Conservation (phyloP, 148 eudicot species). For the Polygonum maritimum region DNA sequence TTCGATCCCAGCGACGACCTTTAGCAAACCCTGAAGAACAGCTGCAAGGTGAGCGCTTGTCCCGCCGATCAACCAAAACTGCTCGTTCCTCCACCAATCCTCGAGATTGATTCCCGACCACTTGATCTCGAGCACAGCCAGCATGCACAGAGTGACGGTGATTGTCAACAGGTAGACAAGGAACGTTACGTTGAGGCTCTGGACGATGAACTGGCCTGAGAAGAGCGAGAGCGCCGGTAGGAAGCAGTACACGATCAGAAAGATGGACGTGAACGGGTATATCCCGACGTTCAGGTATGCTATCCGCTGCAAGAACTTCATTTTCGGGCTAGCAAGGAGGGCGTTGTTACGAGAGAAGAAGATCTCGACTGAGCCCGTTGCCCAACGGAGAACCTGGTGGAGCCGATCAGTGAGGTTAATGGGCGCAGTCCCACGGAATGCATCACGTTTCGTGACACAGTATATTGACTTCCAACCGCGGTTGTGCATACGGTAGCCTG, state of each 20-base stretch:
- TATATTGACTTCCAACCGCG: constrained; percentile 89
- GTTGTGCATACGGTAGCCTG: constrained; percentile 93
- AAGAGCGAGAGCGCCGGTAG: constrained; percentile 88
- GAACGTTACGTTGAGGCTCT: constrained; percentile 60
- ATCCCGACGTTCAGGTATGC: constrained; percentile 91
- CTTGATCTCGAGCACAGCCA: constrained; percentile 80
- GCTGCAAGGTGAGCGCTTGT: constrained; percentile 95
- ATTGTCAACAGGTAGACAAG: constrained; percentile 64
- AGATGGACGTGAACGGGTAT: constrained; percentile 88
- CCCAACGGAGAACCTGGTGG: constrained; percentile 97
- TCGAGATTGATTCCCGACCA: constrained; percentile 83
- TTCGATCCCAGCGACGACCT: constrained; percentile 84
- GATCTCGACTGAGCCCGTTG: constrained; percentile 93
- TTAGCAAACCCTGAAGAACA: constrained; percentile 76
- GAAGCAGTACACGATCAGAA: constrained; percentile 88
- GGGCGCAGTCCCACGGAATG: constrained; percentile 91
- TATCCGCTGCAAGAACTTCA: constrained; percentile 69
- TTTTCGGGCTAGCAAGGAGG: constrained; percentile 52
- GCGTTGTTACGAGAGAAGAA: constrained; percentile 94
- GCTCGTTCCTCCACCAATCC: constrained; percentile 99
- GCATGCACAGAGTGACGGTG: constrained; percentile 57
- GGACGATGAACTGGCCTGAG: constrained; percentile 87
- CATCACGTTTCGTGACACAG: constrained; percentile 84
- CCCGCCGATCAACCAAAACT: constrained; percentile 94
- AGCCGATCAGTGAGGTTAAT: constrained; percentile 88